Evolutionary conservation across 352 stramenopile genomes (phyloP), one percentile per base, ranked within the genome.

Genomic region (Pythium utonaiense): DNA sequence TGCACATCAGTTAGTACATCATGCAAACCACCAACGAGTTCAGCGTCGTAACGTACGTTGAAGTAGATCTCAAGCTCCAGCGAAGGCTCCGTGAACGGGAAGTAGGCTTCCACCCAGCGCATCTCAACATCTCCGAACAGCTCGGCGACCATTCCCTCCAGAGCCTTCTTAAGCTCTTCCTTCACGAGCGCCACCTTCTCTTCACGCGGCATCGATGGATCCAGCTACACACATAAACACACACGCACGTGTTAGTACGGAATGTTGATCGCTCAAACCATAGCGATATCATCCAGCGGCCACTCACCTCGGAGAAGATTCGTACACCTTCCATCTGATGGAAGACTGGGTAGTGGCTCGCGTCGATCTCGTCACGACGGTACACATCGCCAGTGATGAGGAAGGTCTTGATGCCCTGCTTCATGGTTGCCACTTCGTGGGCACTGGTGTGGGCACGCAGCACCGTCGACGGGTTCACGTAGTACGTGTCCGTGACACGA

Each of bases 291-390:
- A n/a, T n/a, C n/a, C n/a, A n/a, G n/a, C n/a, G n/a, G 5, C 25
- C 6, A 48, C 53, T 12, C 51, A 91, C 75, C 74, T 97, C 83
- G 16, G 77, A 75, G 71, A 99, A 98, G 38, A 99, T 87, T 33
- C 96, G 92, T 2, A 98, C 96, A 49, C 96, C 97, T 69, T 99
- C 98, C 93, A 99, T 98, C 66, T 98, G 93, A 74, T 99, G 97
- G 81, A 99, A 99, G 12, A 99, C 94, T 0, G 97, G 97, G 85
- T 99, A 99, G 78, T 99, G 98, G 44, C 84, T 98, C 13, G 86
- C 76, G 68, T 99, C 97, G 69, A 99, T 99, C 75, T 99, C 97
- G 75, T 99, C 98, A 14, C 97, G 84, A 51, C 97, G 93, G 77
- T 99, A 99, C 13, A 98, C 93, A 74, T 99, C 96, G 16, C 95